phyloP scores from a whole-genome alignment of 352 stramenopile genomes.

The Globisporangium uncinulatum region DNA sequence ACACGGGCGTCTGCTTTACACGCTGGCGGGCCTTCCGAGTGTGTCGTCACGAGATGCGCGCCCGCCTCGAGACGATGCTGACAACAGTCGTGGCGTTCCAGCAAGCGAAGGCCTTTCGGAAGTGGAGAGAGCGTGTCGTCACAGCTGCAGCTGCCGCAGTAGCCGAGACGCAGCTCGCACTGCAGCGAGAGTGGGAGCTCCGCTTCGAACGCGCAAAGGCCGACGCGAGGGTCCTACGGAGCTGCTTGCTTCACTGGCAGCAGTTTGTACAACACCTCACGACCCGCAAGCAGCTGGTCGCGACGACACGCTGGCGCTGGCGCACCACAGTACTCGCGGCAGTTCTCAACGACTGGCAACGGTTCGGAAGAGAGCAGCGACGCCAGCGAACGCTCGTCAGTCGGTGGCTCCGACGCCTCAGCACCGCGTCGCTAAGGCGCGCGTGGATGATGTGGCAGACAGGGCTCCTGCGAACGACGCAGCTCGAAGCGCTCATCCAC shows the following conservation, averaged over 20 bases:
- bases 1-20: slow-evolving; percentile 14
- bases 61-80: neutral
- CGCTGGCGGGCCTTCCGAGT: slow-evolving; percentile 11
- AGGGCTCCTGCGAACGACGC: neutral
- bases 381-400: slow-evolving; percentile 20
- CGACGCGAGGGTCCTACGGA: slow-evolving; percentile 16
- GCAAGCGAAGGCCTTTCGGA: neutral
- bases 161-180: slow-evolving; percentile 11
- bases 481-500: slow-evolving; percentile 1
- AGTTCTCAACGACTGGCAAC: slow-evolving; percentile 18
- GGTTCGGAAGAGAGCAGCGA: slow-evolving; percentile 15
- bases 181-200: slow-evolving; percentile 22
- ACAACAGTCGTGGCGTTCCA: neutral
- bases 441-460: slow-evolving; percentile 13
- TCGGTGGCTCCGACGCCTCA: slow-evolving; percentile 13
- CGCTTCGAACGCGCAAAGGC: slow-evolving; percentile 18
- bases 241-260: slow-evolving; percentile 23
- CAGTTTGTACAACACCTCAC: slow-evolving; percentile 6
- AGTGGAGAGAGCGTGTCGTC: slow-evolving; percentile 15
- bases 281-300: slow-evolving; percentile 7
- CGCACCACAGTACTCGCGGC: slow-evolving; percentile 16
- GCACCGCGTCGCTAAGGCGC: neutral
- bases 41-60: neutral
- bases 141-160: slow-evolving; percentile 12
- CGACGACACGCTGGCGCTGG: slow-evolving; percentile 17